phyloP scores from a whole-genome alignment of 441 rosid genomes.

The Pelargonium citronellum region DNA sequence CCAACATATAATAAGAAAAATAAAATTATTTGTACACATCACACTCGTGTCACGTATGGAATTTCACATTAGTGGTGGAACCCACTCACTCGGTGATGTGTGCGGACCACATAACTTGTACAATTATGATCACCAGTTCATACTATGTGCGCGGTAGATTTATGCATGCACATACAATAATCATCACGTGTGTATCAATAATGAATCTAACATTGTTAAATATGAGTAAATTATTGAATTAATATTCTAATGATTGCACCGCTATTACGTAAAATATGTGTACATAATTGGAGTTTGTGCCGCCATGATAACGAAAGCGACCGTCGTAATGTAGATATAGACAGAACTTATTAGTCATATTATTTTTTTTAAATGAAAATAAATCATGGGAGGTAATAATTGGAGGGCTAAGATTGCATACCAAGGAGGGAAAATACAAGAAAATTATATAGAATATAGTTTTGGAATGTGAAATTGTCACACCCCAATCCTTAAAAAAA shows the following conservation, averaged over 20 bases:
- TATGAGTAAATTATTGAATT: not conserved
- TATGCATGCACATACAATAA: too few relatives aligned
- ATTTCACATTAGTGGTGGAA: not conserved
- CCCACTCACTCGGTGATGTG: not conserved
- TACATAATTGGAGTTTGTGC: not conserved
- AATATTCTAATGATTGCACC: not conserved
- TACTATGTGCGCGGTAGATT: too few relatives aligned
- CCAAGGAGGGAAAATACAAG: conserved; percentile 17
- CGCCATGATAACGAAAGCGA: not conserved
- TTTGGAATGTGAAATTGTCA: conserved; percentile 8
- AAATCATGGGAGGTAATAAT: conserved; percentile 20
- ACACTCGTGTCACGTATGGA: not conserved
- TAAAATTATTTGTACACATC: not conserved
- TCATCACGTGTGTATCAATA: too few relatives aligned
- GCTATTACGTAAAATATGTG: not conserved
- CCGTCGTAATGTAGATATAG: not conserved
- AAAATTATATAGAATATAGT: not conserved
- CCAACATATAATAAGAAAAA: not conserved
- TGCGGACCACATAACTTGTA: not conserved
- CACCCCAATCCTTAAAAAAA: conserved; percentile 13
- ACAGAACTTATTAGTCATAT: not conserved
- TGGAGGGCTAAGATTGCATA: conserved; percentile 23
- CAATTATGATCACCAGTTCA: too few relatives aligned
- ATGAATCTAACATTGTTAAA: too few relatives aligned
- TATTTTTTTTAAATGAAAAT: not conserved